phyloP scores from a whole-genome alignment of 2,329 filamentous ascomycete genomes.

The Pseudogymnoascus sp. region DNA sequence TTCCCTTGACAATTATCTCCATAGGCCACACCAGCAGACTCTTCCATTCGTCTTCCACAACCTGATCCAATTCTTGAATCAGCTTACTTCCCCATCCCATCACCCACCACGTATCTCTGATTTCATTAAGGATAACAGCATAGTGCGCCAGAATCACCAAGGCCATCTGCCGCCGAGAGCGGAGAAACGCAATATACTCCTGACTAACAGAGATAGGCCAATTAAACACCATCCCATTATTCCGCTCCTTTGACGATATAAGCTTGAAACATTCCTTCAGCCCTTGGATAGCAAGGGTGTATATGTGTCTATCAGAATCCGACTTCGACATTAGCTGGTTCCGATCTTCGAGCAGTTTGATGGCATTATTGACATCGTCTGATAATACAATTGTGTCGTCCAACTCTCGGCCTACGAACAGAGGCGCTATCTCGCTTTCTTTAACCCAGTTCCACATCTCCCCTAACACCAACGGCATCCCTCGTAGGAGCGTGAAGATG shows the following conservation, averaged over 20 bases:
- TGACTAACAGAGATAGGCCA: conserved; percentile 10
- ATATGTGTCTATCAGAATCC: not conserved
- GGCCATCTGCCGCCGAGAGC: not conserved
- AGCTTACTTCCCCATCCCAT: conserved; percentile 14
- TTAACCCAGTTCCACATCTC: not conserved
- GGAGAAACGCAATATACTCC: conserved; percentile 11
- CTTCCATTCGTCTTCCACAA: not conserved
- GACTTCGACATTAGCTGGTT: not conserved
- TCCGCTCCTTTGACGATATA: not conserved
- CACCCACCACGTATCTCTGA: conserved; percentile 15
- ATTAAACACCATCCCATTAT: conserved; percentile 1
- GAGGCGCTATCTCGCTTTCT: not conserved
- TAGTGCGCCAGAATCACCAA: conserved; percentile 15
- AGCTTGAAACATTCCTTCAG: not conserved
- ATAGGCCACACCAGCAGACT: not conserved
- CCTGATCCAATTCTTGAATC: not conserved
- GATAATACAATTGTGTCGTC: not conserved
- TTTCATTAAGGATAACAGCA: conserved; percentile 10
- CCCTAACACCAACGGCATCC: not conserved
- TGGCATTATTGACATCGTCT: not conserved
- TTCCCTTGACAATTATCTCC: not conserved
- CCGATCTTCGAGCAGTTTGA: not conserved
- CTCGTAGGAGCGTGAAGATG: not conserved
- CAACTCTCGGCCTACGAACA: not conserved
- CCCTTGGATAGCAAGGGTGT: not conserved